A percentile compares a stretch with the other conserved stretches of the same genome.
Evolutionary conservation across 345 rosid species (phyloP).

Genomic region (Tarenaya hassleriana): DNA sequence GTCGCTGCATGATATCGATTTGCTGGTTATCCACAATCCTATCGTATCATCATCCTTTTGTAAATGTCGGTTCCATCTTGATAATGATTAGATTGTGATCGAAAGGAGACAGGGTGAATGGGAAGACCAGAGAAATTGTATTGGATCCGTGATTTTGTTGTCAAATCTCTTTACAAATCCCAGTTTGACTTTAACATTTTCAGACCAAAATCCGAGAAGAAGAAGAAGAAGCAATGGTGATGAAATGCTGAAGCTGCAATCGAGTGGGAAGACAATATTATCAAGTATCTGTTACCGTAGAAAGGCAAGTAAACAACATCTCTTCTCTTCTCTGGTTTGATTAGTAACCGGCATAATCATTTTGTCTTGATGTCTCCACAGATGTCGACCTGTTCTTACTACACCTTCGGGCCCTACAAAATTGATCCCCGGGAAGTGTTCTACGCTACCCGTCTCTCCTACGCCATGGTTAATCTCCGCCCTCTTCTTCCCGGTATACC

Average conservation of each 20-base stretch:
- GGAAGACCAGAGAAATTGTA: too few relatives aligned
- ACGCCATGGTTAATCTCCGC: constrained; percentile 83
- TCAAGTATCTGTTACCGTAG: constrained; percentile 22
- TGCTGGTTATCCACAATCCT: too few relatives aligned
- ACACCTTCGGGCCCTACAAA: constrained; percentile 60
- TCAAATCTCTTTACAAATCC: too few relatives aligned
- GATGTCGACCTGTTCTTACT: constrained; percentile 37
- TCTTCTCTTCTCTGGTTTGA: background rate
- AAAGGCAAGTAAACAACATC: constrained; percentile 17
- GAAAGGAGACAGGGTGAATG: too few relatives aligned
- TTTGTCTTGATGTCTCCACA: constrained; percentile 9
- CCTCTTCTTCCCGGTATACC: constrained; percentile 69
- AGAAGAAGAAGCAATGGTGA: constrained; percentile 3
- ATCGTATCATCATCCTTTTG: too few relatives aligned
- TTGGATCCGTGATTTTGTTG: too few relatives aligned
- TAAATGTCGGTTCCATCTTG: too few relatives aligned
- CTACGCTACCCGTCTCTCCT: constrained; percentile 61
- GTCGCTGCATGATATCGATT: too few relatives aligned
- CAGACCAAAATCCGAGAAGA: too few relatives aligned
- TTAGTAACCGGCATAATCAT: background rate
- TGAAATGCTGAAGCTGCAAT: constrained; percentile 29
- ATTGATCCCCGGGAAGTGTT: constrained; percentile 73
- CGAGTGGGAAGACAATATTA: constrained; percentile 28
- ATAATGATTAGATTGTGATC: too few relatives aligned
- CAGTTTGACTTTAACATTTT: too few relatives aligned